Evolutionary conservation across 1,139 yeast genomes (phyloP).

Genomic region (Yamadazyma songkhlaensis): DNA sequence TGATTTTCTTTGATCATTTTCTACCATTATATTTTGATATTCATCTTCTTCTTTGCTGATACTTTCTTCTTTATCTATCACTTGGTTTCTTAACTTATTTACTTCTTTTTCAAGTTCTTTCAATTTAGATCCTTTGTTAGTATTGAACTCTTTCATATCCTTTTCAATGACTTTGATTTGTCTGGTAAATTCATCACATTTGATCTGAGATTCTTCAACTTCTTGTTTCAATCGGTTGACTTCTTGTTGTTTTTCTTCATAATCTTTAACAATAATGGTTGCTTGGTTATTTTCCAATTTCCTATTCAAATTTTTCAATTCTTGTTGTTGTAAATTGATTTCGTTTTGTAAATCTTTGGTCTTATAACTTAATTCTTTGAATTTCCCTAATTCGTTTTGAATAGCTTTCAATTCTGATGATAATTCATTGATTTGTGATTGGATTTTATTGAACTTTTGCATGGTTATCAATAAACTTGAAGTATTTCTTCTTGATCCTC

Average conservation of each 20-base stretch:
- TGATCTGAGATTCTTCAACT: slow-evolving; percentile 32
- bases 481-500: slow-evolving; percentile 76
- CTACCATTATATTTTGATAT: slow-evolving; percentile 66
- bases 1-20: slow-evolving; percentile 61
- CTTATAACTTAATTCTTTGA: slow-evolving; percentile 45
- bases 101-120: slow-evolving; percentile 64
- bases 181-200: slow-evolving; percentile 21
- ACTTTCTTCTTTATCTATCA: slow-evolving; percentile 38
- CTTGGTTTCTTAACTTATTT: slow-evolving; percentile 29
- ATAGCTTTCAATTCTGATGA: slow-evolving; percentile 40
- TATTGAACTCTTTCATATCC: slow-evolving; percentile 80
- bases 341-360: slow-evolving; percentile 65
- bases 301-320: slow-evolving; percentile 58
- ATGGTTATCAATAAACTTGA: slow-evolving; percentile 62
- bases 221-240: slow-evolving; percentile 42
- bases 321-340: slow-evolving; percentile 64
- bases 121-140: slow-evolving; percentile 78
- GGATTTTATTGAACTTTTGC: slow-evolving; percentile 63
- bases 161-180: slow-evolving; percentile 61
- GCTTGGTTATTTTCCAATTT: slow-evolving; percentile 63
- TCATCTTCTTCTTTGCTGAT: slow-evolving; percentile 48
- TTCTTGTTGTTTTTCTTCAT: slow-evolving; percentile 48
- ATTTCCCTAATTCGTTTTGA: slow-evolving; percentile 40
- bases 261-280: slow-evolving; percentile 50
- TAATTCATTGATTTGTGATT: slow-evolving; percentile 35